Base-by-base conservation (phyloP, 2,329 filamentous ascomycete genomes). In the Myriangium duriaei region DNA sequence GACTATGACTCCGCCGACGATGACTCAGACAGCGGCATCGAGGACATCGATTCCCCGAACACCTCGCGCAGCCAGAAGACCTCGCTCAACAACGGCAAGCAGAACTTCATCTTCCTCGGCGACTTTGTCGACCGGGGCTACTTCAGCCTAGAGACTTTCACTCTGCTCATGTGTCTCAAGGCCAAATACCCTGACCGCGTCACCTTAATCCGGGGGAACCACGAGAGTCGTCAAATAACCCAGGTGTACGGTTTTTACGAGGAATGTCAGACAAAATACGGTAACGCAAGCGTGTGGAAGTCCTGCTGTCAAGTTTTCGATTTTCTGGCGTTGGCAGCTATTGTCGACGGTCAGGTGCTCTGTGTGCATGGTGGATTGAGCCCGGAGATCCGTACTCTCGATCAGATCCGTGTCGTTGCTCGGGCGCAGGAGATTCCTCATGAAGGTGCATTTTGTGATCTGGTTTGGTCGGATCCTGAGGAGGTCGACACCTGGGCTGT, bases 201-300 rank as follows among this genome's bases (percentile, higher is more conserved):
- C 65, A 96, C 91, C 52, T 92, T 98, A 59, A 81, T 98, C 50
- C 87, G 91, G 58, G 91, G 91, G 57, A 98, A 98, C 66, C 91
- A 98, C 73, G 91, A 98, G 67, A 95, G 87, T 47, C 81, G 91
- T 53, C 91, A 98, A 65, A 98, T 98, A 61, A 98, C 91, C 32
- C 88, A 96, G 63, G 91, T 98, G 42, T 98, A 98, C 60, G 91
- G 91, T 45, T 98, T 98, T 68, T 98, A 98, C 68, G 91, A 96
- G 61, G 91, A 98, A 63, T 98, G 91, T 60, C 76, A 96, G 52
- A 83, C 87, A 59, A 98, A 98, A 68, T 98, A 98, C 60, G 91
- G 91, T 61, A 96, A 95, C 57, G 88, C 91, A 45, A 96, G 94
- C 52, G 91, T 98, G 47, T 98, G 91, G 91, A 95, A 95, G 69